phyloP scores from a whole-genome alignment of 2,329 filamentous ascomycete species.

The Emergomyces africanus region DNA sequence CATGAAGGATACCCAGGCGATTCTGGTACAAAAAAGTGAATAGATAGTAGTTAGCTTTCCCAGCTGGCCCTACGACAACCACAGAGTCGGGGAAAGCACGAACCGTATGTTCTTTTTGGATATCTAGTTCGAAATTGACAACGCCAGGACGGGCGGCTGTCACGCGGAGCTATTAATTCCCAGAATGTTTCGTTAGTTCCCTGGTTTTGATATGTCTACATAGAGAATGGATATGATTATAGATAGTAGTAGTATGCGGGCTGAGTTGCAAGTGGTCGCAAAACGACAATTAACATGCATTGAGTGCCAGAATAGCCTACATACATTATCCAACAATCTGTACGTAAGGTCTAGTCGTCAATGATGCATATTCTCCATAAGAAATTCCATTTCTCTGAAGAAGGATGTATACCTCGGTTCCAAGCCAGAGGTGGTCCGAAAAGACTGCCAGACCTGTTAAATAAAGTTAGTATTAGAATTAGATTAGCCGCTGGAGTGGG shows the following conservation, averaged over 20 bases:
- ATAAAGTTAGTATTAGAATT: no score
- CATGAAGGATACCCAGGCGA: conserved; percentile 52
- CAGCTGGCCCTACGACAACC: neutral
- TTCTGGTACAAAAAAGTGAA: conserved; percentile 34
- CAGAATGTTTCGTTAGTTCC: neutral
- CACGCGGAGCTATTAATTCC: conserved; percentile 40
- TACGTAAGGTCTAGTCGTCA: neutral
- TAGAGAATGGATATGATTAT: no score
- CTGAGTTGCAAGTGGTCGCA: neutral
- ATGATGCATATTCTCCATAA: neutral
- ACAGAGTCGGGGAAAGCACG: conserved; percentile 7
- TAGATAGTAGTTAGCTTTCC: neutral
- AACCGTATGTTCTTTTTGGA: conserved; percentile 53
- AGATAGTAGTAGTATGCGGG: neutral
- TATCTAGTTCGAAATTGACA: conserved; percentile 53
- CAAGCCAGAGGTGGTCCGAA: conserved; percentile 71
- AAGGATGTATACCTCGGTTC: conserved; percentile 58
- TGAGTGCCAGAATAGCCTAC: conserved; percentile 9
- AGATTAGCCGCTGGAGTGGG: conserved; percentile 9
- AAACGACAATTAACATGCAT: neutral
- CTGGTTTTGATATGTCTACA: no score
- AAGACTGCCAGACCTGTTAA: conserved; percentile 66
- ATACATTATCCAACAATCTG: conserved; percentile 29
- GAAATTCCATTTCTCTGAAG: neutral
- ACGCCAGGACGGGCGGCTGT: conserved; percentile 47